Evolutionary conservation across 1,284 basidiomycete species (phyloP), one percentile per base, ranked within the genome.

Genomic region (Pseudozyma tsukubaensis): DNA sequence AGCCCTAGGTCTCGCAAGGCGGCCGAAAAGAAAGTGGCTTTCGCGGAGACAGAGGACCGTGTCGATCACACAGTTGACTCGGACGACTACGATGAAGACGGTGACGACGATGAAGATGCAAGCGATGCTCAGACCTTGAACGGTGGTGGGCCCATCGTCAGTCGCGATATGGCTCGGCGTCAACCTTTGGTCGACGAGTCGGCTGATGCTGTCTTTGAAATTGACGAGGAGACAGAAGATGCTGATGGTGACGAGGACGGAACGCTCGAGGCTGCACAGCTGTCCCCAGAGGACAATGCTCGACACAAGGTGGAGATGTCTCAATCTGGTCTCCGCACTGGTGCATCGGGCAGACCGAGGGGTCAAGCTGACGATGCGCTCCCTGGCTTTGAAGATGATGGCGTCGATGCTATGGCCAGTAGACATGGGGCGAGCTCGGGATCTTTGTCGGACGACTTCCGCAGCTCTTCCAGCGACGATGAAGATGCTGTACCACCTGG

Each of bases 21-120:
- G 21, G 42, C 56, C 35, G 77, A 78, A 53, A 79, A 79, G 62
- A 80, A 80, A 47, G 79, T 80, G n/a, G 77, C 77, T n/a, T 80
- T 80, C 45, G 79, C 77, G 1, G 72, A 77, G 59, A 74, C 73
- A 3, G 76, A 80, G 40, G 74, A 73, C 10, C 60, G 64, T n/a
- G 72, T 68, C 42, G 72, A 76, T 24, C 60, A 76, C 34, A 52
- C 34, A 18, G 44, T 58, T 13, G 56, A 48, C 19, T 57, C 43
- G 21, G 56, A 59, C 35, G 64, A 71, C 11, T 60, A 67, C 32
- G 75, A 77, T 34, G 72, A 75, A 7, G 62, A 70, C 2, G 68
- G 36, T 24, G 73, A 78, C 6, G 63, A 59, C 1, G 62, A 75
- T 2, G 67, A 66, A 1, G 68, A 32, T 1, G 29, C n/a, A 21